Conservation (phyloP, 345 rosid genomes). For the Carallia brachiata region DNA sequence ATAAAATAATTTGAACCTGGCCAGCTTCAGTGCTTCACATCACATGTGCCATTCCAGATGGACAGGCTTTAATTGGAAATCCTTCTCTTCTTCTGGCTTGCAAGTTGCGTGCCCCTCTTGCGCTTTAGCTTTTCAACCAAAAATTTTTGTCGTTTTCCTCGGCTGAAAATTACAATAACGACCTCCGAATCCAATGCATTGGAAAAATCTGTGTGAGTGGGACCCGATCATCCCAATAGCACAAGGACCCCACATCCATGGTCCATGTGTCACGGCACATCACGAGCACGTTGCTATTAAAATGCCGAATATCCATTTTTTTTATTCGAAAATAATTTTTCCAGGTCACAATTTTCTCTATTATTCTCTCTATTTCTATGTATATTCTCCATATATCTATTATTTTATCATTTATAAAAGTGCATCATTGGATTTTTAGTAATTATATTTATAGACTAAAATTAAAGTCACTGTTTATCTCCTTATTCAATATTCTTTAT, state of each 20-base stretch:
- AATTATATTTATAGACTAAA: no score
- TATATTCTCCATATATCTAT: no score
- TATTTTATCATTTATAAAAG: no score
- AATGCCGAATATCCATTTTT: constrained; percentile 6
- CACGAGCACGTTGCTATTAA: background rate
- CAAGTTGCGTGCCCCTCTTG: constrained; percentile 30
- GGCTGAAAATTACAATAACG: background rate
- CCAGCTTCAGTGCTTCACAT: background rate
- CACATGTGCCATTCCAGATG: constrained; percentile 46
- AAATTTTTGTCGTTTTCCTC: background rate
- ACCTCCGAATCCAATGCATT: background rate
- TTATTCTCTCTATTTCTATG: background rate
- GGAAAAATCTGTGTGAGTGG: background rate
- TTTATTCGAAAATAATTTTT: background rate
- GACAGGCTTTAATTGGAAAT: constrained; percentile 42
- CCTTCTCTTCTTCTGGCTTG: constrained; percentile 8
- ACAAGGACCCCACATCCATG: no score
- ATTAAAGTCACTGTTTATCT: no score
- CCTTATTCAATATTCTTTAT: no score
- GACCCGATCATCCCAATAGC: background rate
- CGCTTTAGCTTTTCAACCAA: constrained; percentile 9
- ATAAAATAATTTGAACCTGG: background rate
- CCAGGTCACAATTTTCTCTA: background rate
- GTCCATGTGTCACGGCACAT: background rate
- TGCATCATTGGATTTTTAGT: no score